These are phyloP conservation scores for Paramyrothecium sp. DNA, from an alignment of 2,329 filamentous ascomycete species.

Conservation along the genomic window DNA sequence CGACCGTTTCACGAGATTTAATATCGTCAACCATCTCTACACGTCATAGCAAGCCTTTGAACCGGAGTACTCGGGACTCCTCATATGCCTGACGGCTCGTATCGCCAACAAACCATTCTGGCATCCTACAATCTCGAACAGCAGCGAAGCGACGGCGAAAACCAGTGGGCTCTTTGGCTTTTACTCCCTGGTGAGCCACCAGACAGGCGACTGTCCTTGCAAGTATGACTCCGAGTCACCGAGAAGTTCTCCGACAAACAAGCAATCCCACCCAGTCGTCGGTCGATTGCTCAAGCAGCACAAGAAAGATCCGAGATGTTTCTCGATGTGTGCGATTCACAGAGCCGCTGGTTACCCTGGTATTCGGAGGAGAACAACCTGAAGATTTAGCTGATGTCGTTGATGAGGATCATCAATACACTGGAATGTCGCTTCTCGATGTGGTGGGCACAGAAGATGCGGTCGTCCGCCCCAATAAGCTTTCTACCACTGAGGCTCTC, in stretches of 20 bases:
- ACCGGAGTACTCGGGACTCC: not conserved
- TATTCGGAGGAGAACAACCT: not conserved
- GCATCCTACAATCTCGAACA: constrained; percentile 1
- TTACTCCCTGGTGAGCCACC: too few species aligned
- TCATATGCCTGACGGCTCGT: not conserved
- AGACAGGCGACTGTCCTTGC: not conserved
- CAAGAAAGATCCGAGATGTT: not conserved
- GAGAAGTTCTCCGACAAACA: not conserved
- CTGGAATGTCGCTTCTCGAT: not conserved
- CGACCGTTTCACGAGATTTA: not conserved
- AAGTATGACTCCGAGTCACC: not conserved
- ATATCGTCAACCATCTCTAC: not conserved
- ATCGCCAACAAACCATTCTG: not conserved
- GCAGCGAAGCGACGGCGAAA: not conserved
- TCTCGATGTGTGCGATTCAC: not conserved
- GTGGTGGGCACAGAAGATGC: not conserved
- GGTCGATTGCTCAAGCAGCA: not conserved
- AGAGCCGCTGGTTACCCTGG: not conserved
- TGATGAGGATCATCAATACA: not conserved
- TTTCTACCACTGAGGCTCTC: not conserved
- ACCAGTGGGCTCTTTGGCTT: not conserved
- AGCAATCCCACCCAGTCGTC: not conserved
- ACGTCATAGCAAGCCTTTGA: not conserved
- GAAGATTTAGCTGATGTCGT: not conserved
- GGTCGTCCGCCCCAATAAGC: not conserved